Percentiles rank a stretch among this genome's conserved stretches.
Evolutionary conservation across 345 rosid genomes (phyloP).

Genomic region (Eucalyptus albens): DNA sequence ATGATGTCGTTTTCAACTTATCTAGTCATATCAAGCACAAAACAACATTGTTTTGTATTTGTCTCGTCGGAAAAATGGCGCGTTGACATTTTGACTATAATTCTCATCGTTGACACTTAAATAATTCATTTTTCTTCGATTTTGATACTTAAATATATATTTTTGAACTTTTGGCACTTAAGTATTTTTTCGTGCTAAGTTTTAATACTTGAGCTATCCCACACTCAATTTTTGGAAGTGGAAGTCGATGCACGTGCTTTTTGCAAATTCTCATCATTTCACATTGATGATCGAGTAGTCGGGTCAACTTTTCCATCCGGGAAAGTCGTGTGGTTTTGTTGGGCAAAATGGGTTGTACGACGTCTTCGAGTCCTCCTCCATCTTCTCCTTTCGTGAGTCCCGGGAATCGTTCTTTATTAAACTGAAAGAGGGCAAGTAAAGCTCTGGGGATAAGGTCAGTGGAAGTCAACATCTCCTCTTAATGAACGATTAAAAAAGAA

Average conservation of each 20-base stretch:
- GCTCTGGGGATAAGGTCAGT: neutral
- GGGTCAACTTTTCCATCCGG: neutral
- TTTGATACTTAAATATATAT: too few relatives aligned
- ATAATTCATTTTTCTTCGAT: too few relatives aligned
- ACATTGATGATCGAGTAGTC: neutral
- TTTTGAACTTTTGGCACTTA: accelerated
- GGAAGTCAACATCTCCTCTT: neutral
- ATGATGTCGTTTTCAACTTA: too few relatives aligned
- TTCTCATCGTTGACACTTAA: accelerated
- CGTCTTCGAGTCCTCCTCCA: neutral
- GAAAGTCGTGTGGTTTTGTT: neutral
- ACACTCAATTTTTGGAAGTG: neutral
- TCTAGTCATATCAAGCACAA: too few relatives aligned
- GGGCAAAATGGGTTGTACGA: neutral
- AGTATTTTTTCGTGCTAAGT: too few relatives aligned
- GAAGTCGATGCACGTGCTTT: neutral
- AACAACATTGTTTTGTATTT: too few relatives aligned
- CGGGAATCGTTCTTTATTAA: neutral
- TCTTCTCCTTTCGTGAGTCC: neutral
- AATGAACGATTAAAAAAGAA: neutral
- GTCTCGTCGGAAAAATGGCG: accelerated
- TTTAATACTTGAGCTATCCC: accelerated
- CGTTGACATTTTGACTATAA: accelerated
- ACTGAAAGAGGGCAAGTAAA: neutral
- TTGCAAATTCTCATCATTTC: neutral